Base-by-base conservation (phyloP, 768 basidiomycete genomes). In the Cystobasidium ongulense region DNA sequence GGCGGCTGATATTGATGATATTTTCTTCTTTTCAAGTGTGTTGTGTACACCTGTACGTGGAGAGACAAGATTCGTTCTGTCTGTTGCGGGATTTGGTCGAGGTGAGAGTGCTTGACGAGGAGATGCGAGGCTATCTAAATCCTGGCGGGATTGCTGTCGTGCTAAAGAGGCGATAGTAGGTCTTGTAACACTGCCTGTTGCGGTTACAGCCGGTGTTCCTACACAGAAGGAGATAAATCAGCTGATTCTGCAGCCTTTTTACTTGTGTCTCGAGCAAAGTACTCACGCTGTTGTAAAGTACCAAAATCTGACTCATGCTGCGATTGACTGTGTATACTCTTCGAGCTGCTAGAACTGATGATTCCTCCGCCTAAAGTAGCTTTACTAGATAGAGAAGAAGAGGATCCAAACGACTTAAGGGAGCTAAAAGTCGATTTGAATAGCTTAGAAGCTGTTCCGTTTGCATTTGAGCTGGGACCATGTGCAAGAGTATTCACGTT, bases 161-260 rank as follows among this genome's bases (percentile, higher is more conserved):
- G 63, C 63, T 4, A 64, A 35, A 4, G 63, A 64, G 38, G 63
- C 63, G 36, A 46, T 36, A 38, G 63, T 64, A 46, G 63, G 63
- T 27, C 63, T 29, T 46, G 63, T 64, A 10, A 64, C 10, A 23
- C 63, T 64, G 7, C 10, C 25, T 8, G 11, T 64, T 21, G 63
- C 25, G 5, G 33, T 7, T 7, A 15, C 27, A 10, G 8, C 17
- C 13, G 57, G 33, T 29, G 27, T 59, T 13, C 29, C 57, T 59
- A 21, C 17, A 54, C n/a, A n/a, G n/a, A n/a, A n/a, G n/a, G n/a
- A n/a, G n/a, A n/a, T n/a, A n/a, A n/a, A n/a, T n/a, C n/a, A n/a
- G n/a, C n/a, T n/a, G n/a, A n/a, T n/a, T n/a, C n/a, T n/a, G n/a
- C n/a, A n/a, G n/a, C n/a, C n/a, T n/a, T n/a, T n/a, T n/a, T n/a